phyloP scores from a whole-genome alignment of 495 filamentous ascomycete genomes.

The Talaromyces stipitatus region DNA sequence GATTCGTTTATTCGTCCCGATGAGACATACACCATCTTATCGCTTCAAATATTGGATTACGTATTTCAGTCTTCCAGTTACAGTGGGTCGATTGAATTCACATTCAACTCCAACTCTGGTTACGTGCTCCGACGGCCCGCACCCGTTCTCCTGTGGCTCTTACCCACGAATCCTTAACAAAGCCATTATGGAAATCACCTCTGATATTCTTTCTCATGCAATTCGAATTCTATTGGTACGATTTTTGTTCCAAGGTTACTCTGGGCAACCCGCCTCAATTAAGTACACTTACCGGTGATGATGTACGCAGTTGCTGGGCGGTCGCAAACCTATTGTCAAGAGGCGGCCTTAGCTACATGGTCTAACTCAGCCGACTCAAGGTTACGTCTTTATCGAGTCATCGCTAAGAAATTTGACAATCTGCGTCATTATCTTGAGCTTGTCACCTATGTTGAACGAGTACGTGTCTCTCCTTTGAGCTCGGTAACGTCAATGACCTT shows the following conservation, averaged over 20 bases:
- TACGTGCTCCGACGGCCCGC: background rate
- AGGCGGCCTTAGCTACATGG: background rate
- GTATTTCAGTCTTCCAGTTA: no score
- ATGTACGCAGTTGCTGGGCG: background rate
- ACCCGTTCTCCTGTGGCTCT: background rate
- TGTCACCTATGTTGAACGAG: background rate
- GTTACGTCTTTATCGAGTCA: background rate
- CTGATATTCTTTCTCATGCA: no score
- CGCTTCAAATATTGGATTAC: no score
- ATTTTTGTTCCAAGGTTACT: background rate
- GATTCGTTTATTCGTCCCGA: background rate
- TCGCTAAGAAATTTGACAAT: background rate
- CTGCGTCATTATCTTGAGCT: background rate
- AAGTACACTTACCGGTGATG: background rate
- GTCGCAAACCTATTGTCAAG: background rate
- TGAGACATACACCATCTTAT: no score
- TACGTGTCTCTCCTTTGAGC: background rate
- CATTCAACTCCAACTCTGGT: background rate
- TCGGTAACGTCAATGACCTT: background rate
- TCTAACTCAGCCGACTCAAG: background rate
- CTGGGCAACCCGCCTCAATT: background rate
- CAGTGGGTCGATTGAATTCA: background rate
- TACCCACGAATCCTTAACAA: background rate
- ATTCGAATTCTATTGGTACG: no score
- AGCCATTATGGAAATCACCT: background rate